Evolutionary conservation across 2,329 filamentous ascomycete genomes (phyloP), one percentile per base, ranked within the genome.

Genomic region (Aspergillus sergii): DNA sequence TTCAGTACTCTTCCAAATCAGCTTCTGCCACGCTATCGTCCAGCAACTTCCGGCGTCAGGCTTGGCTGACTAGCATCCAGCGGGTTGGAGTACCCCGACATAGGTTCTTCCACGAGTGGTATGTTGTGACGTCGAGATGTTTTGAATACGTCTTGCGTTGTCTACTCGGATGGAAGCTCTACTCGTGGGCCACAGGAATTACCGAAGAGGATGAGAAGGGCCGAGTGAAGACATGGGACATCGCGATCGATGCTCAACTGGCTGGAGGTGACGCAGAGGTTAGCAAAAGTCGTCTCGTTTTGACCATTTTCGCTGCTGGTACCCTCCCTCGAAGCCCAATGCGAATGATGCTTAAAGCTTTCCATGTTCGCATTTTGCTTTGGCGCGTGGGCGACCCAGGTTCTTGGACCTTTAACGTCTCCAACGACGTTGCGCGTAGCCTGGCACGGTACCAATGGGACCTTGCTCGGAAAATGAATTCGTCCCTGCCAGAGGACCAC

Each of bases 31-130:
- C 76, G 4, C 71, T 84, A 82, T 93, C 62, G 88, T 94, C 93
- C 0, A 90, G 94, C 0, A 93, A 95, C 69, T 91, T 96, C 53
- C 90, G 93, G 57, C 89, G 91, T 64, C 91, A 93, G 75, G 94
- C 94, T 36, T 97, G 94, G 94, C 88, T 96, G 62, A 97, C 94
- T 3, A 92, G 94, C 9, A 90, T 97, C 63, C 94, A 97, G 78
- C 94, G 91, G 4, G 92, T 97, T 28, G 96, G 93, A 87, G 91
- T 97, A 16, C 94, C 94, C 12, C 88, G 90, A 23, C 92, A 96
- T 76, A 92, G 90, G 69, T 94, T 96, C 75, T 85, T 94, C 68
- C 87, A 96, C 3, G 94, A 97, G 76, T 90, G 92, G 60, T 88
- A 91, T 19, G 94, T 93, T 3, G 84, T 97, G 28, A 83, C 89